Conservation (phyloP, 2,329 filamentous ascomycete species). For the Cucurbitaria berberidis region DNA sequence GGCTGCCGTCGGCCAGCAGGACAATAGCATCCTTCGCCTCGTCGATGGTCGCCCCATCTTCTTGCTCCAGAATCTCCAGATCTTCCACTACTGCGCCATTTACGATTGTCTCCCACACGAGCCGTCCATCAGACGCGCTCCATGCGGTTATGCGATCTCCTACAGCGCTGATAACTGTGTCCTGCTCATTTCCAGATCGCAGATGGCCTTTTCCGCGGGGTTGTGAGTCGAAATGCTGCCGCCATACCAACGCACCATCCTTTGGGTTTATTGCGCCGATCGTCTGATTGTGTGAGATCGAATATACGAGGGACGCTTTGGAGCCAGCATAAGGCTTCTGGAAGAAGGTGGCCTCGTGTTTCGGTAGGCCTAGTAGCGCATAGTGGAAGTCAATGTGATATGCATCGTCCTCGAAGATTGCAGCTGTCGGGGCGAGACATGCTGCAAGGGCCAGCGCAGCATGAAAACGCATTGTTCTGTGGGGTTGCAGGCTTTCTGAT, state of each 20-base stretch:
- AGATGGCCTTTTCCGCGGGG: constrained; percentile 55
- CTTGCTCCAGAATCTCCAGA: constrained; percentile 77
- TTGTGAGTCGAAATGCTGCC: constrained; percentile 70
- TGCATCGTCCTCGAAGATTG: constrained; percentile 89
- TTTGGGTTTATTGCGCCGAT: constrained; percentile 89
- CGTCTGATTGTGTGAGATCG: constrained; percentile 81
- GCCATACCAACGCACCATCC: constrained; percentile 84
- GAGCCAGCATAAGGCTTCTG: constrained; percentile 82
- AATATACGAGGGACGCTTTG: constrained; percentile 89
- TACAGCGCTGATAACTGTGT: constrained; percentile 75
- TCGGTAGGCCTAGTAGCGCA: constrained; percentile 82
- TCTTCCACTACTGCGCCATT: constrained; percentile 65
- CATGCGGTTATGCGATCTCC: constrained; percentile 76
- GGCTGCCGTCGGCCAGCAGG: constrained; percentile 64
- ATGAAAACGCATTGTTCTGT: constrained; percentile 46
- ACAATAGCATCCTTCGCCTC: constrained; percentile 72
- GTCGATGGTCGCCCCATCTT: constrained; percentile 58
- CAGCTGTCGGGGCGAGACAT: constrained; percentile 60
- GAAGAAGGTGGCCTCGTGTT: constrained; percentile 88
- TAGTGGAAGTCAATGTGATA: constrained; percentile 93
- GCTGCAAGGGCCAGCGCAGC: constrained; percentile 45
- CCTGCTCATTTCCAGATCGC: constrained; percentile 78
- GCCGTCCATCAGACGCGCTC: constrained; percentile 81
- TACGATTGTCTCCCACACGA: constrained; percentile 74
- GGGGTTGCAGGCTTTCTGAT: constrained; percentile 11